Evolutionary conservation across 768 basidiomycete species (phyloP).

Genomic region (Pleurotus pulmonarius): DNA sequence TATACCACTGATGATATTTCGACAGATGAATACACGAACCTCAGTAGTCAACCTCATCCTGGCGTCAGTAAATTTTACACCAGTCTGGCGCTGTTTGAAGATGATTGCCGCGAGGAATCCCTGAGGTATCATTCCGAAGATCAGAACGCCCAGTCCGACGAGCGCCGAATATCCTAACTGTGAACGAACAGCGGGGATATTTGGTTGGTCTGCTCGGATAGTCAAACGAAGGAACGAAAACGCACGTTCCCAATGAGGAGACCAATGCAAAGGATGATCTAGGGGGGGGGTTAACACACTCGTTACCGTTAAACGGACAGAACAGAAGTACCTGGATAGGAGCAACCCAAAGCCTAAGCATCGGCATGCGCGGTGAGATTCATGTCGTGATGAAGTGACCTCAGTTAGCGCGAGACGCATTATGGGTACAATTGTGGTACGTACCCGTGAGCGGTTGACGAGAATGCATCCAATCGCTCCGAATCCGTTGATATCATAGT

Average conservation of each 20-base stretch:
- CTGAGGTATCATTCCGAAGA: conserved; percentile 60
- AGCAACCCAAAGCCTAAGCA: conserved; percentile 49
- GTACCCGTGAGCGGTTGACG: conserved; percentile 38
- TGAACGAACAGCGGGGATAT: background rate
- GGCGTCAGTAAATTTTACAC: conserved; percentile 62
- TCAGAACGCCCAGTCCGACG: conserved; percentile 57
- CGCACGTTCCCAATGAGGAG: conserved; percentile 58
- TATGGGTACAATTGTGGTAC: conserved; percentile 11
- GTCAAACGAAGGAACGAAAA: background rate
- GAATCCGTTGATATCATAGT: conserved; percentile 70
- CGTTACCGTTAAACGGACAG: background rate
- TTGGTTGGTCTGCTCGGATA: background rate
- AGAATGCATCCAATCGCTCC: conserved; percentile 47
- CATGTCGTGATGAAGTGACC: no score
- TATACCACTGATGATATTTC: background rate
- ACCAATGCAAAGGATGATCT: conserved; percentile 54
- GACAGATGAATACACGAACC: conserved; percentile 18
- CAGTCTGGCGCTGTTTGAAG: conserved; percentile 49
- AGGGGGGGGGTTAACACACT: background rate
- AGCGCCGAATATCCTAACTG: conserved; percentile 68
- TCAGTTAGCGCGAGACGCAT: background rate
- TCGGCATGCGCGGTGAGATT: no score
- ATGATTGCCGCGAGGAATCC: conserved; percentile 46
- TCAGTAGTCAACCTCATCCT: conserved; percentile 65
- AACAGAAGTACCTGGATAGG: conserved; percentile 45